These are phyloP conservation scores for Cercospora brassicicola DNA, from an alignment of 2,329 filamentous ascomycete species.

Conservation along the genomic window DNA sequence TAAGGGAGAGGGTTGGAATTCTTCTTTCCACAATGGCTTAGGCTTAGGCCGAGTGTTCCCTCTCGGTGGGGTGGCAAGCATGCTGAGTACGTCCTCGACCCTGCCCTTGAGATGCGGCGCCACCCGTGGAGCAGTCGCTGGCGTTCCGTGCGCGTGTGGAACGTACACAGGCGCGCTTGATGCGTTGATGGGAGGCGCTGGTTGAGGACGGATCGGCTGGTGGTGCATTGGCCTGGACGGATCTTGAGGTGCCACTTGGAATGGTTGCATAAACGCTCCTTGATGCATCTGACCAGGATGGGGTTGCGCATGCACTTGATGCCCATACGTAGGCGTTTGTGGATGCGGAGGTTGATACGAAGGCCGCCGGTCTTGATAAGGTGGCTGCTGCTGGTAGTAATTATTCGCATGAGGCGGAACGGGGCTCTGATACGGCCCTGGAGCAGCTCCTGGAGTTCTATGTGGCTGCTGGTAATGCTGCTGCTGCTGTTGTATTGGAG, in stretches of 20 bases:
- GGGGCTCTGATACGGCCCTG: slow-evolving; percentile 25
- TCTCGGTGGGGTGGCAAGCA: slow-evolving; percentile 33
- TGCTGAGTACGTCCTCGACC: slow-evolving; percentile 31
- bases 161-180: slow-evolving; percentile 19
- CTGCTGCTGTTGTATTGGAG: slow-evolving; percentile 20
- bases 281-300: slow-evolving; percentile 17
- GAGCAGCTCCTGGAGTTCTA: slow-evolving; percentile 25
- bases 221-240: slow-evolving; percentile 34
- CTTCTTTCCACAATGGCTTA: slow-evolving; percentile 36
- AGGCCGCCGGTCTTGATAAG: slow-evolving; percentile 27
- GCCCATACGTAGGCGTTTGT: slow-evolving; percentile 33
- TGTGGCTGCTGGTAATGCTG: slow-evolving; percentile 30
- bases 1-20: slow-evolving; percentile 29
- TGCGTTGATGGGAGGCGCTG: slow-evolving; percentile 14
- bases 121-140: slow-evolving; percentile 31
- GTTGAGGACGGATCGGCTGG: slow-evolving; percentile 24
- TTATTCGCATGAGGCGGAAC: slow-evolving; percentile 34
- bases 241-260: slow-evolving; percentile 49
- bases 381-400: slow-evolving; percentile 36
- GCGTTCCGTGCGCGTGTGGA: slow-evolving; percentile 22
- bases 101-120: slow-evolving; percentile 23
- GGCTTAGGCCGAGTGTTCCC: slow-evolving; percentile 10
- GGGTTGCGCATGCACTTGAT: slow-evolving; percentile 37
- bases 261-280: slow-evolving; percentile 50
- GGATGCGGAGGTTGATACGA: slow-evolving; percentile 36